A percentile compares a stretch with the other conserved stretches of the same genome.
These are phyloP conservation scores for Trichoderma sp. DNA, from an alignment of 2,329 filamentous ascomycete species.

Conservation along the genomic window DNA sequence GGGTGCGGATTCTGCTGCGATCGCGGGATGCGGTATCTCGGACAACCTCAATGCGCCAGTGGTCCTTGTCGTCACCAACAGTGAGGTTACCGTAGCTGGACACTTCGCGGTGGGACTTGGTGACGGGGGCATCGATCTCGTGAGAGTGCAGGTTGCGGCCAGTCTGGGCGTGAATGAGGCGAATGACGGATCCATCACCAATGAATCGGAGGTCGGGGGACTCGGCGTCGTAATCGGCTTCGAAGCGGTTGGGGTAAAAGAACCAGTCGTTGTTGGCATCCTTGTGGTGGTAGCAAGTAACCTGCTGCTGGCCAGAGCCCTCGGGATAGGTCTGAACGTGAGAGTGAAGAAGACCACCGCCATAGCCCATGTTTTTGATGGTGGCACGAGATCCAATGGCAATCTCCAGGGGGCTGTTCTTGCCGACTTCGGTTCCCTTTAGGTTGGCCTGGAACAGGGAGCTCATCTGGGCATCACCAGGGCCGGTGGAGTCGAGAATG, in stretches of 20 bases:
- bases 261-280: constrained; percentile 99
- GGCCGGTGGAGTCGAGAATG: constrained; percentile 88
- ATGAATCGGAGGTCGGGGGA: constrained; percentile 68
- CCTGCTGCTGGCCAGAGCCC: constrained; percentile 89
- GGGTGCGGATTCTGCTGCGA: constrained; percentile 77
- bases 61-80: constrained; percentile 93
- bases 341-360: constrained; percentile 91
- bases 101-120: constrained; percentile 87
- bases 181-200: constrained; percentile 72
- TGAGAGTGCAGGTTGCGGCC: constrained; percentile 97
- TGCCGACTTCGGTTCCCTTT: constrained; percentile 87
- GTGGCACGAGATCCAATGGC: constrained; percentile 86
- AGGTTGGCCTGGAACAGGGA: constrained; percentile 98
- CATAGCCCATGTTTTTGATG: constrained; percentile 99
- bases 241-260: constrained; percentile 87
- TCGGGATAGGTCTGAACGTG: constrained; percentile 96
- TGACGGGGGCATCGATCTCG: constrained; percentile 80
- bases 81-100: constrained; percentile 95
- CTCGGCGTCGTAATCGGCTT: constrained; percentile 69
- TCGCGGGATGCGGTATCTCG: constrained; percentile 85
- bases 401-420: constrained; percentile 89
- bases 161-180: constrained; percentile 90
- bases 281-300: constrained; percentile 99
- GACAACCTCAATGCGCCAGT: constrained; percentile 92
- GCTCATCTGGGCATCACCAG: constrained; percentile 99